A percentile compares a stretch with the other conserved stretches of the same genome.
Conservation (phyloP, 257 asterid genomes). For the Fraxinus pennsylvanica region DNA sequence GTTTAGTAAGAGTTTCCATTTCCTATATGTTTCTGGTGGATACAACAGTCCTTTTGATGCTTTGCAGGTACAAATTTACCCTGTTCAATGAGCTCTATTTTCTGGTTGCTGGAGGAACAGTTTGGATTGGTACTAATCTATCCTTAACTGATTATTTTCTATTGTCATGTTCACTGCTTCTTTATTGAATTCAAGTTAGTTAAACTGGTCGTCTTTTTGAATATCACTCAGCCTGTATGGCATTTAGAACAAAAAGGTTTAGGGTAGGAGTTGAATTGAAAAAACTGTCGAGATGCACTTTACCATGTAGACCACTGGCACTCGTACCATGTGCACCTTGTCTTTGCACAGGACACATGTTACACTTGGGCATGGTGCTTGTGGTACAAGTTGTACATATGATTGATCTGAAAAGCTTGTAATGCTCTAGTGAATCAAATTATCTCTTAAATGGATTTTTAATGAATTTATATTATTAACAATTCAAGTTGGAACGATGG, state of each 20-base stretch:
- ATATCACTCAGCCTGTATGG: too few relatives aligned
- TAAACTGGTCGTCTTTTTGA: not conserved
- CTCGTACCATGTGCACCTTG: not conserved
- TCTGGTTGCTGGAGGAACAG: constrained; percentile 98
- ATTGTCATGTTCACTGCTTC: constrained; percentile 11
- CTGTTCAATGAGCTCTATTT: constrained; percentile 96
- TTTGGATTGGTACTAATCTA: constrained; percentile 81
- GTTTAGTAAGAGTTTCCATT: not conserved
- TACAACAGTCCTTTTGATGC: constrained; percentile 10
- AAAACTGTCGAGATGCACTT: not conserved
- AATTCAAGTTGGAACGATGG: not conserved
- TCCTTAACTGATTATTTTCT: constrained; percentile 22
- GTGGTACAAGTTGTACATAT: not conserved
- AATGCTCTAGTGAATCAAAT: not conserved
- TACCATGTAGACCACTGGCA: too few relatives aligned
- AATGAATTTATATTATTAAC: not conserved
- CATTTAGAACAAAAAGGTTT: not conserved
- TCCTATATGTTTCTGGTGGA: not conserved
- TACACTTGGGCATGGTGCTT: not conserved
- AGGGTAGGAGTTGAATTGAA: not conserved
- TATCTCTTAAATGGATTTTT: not conserved
- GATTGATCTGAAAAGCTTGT: not conserved
- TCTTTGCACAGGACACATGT: not conserved
- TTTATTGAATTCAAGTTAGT: constrained; percentile 4
- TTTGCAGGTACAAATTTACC: constrained; percentile 94